A percentile compares a stretch with the other conserved stretches of the same genome.
These are phyloP conservation scores for Capronia coronata DNA, from an alignment of 2,329 filamentous ascomycete species.

Conservation along the genomic window DNA sequence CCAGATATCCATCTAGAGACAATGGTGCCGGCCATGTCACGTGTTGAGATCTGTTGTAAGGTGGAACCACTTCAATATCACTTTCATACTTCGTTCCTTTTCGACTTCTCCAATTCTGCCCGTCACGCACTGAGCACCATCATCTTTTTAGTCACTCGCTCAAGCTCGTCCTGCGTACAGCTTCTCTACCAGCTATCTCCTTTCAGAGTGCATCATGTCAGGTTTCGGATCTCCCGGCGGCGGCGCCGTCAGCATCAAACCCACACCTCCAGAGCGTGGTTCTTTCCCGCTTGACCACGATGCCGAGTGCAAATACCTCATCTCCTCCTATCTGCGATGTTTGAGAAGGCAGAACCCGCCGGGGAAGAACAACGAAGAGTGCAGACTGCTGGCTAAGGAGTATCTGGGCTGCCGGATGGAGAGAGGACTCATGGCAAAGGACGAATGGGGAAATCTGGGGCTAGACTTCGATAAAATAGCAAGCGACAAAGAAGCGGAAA, in stretches of 20 bases:
- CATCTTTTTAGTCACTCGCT: neutral
- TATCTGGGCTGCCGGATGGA: conserved; percentile 95
- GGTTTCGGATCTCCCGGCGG: conserved; percentile 67
- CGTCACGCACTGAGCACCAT: no score
- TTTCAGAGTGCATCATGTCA: conserved; percentile 17
- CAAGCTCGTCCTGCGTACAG: neutral
- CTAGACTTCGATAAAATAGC: conserved; percentile 52
- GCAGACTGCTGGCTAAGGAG: conserved; percentile 75
- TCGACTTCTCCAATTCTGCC: no score
- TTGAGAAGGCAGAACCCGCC: conserved; percentile 59
- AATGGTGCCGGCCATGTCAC: no score
- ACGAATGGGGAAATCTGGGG: conserved; percentile 90
- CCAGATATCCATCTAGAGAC: no score
- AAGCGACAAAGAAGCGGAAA: neutral
- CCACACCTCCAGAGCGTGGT: conserved; percentile 75
- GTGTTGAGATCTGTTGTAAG: neutral
- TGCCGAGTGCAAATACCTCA: conserved; percentile 88
- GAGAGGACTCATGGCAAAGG: conserved; percentile 88
- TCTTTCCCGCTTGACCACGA: conserved; percentile 97
- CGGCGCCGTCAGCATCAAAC: conserved; percentile 57
- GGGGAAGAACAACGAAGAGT: conserved; percentile 80
- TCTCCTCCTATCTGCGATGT: conserved; percentile 77
- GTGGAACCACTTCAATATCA: neutral
- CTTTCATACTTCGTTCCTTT: neutral
- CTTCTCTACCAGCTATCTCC: neutral